Conservation (phyloP, 2,329 filamentous ascomycete species). For the Colletotrichum eleusines region DNA sequence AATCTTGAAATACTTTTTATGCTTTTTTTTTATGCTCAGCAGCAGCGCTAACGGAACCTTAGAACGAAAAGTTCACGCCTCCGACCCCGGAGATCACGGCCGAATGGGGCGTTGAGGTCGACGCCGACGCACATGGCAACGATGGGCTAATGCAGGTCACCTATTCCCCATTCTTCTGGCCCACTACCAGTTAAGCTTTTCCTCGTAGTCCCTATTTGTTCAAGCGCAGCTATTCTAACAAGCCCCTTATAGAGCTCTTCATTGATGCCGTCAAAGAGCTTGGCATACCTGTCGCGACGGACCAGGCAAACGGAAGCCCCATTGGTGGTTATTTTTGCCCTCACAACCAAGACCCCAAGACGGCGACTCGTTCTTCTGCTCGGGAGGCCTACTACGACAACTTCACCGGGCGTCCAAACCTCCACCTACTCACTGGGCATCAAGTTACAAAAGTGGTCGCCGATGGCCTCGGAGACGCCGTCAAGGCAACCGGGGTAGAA, state of each 20-base stretch:
- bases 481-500: constrained; percentile 42
- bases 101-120: constrained; percentile 48
- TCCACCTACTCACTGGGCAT: constrained; percentile 47
- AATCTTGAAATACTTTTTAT: too few species aligned
- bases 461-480: constrained; percentile 18
- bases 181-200: constrained; percentile 44
- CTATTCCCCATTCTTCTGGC: constrained; percentile 50
- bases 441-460: constrained; percentile 46
- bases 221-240: neutral
- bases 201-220: too few species aligned
- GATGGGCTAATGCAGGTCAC: constrained; percentile 47
- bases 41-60: neutral
- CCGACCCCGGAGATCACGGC: constrained; percentile 44
- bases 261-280: constrained; percentile 43
- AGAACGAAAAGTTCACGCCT: constrained; percentile 44
- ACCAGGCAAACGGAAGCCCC: constrained; percentile 41
- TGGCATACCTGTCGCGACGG: constrained; percentile 38
- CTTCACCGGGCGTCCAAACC: constrained; percentile 44
- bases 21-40: too few species aligned
- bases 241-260: constrained; percentile 33
- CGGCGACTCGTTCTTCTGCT: constrained; percentile 47
- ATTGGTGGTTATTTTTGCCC: constrained; percentile 45
- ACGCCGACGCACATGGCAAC: constrained; percentile 45
- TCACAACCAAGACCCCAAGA: constrained; percentile 45
- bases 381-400: constrained; percentile 47